Conservation (phyloP, 1,284 basidiomycete genomes). For the Macrocystidia cucumis region DNA sequence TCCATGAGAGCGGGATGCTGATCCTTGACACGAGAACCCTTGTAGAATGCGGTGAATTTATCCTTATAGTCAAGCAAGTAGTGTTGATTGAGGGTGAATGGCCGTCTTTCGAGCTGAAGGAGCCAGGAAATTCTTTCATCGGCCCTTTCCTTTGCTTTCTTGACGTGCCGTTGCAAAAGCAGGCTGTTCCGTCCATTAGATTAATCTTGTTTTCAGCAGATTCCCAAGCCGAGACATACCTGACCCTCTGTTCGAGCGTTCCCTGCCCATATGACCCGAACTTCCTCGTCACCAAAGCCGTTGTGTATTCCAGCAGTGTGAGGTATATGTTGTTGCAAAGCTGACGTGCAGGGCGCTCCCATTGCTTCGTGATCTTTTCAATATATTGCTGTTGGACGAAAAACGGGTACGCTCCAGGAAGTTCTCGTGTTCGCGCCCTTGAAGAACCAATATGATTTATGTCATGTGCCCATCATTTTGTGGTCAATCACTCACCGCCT, state of each 20-base stretch:
- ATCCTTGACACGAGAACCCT: conserved; percentile 27
- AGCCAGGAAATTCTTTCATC: conserved; percentile 41
- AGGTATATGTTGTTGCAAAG: conserved; percentile 40
- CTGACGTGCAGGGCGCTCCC: conserved; percentile 37
- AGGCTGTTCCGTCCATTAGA: conserved; percentile 21
- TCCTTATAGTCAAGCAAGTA: conserved; percentile 49
- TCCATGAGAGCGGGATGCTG: conserved; percentile 19
- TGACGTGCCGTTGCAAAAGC: conserved; percentile 40
- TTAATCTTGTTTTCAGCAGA: not conserved
- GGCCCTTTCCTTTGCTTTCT: conserved; percentile 29
- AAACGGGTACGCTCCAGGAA: conserved; percentile 61
- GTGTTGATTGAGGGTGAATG: conserved; percentile 51
- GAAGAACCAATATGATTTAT: not conserved
- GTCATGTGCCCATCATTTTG: not conserved
- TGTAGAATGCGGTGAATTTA: conserved; percentile 48
- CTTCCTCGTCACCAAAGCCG: conserved; percentile 32
- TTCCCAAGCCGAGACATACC: conserved; percentile 28
- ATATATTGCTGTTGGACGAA: conserved; percentile 49
- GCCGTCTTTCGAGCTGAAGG: conserved; percentile 40
- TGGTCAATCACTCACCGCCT: conserved; percentile 29
- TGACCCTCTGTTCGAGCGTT: conserved; percentile 39
- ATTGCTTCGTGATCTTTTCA: conserved; percentile 31
- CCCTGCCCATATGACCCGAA: conserved; percentile 50
- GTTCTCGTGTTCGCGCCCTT: conserved; percentile 61
- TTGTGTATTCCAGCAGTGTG: conserved; percentile 31